Evolutionary conservation across 345 rosid genomes (phyloP).

Genomic region (Eucalyptus curtisii): DNA sequence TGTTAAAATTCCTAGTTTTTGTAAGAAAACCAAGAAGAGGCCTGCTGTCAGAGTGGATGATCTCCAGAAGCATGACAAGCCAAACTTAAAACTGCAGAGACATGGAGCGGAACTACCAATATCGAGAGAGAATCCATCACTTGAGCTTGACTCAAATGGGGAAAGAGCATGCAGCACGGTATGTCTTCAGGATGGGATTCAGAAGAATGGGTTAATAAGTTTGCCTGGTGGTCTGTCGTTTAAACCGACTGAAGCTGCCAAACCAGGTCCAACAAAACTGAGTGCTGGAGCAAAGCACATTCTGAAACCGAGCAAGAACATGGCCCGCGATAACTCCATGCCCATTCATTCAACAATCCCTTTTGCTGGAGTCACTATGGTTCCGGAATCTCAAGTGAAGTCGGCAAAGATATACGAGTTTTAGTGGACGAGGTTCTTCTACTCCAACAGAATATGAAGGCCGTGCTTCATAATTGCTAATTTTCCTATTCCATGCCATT

Average conservation of each 20-base stretch:
- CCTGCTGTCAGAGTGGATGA: slow-evolving; percentile 4
- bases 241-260: slow-evolving; percentile 1
- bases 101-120: not conserved
- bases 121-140: not conserved
- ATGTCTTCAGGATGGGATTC: slow-evolving; percentile 1
- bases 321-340: slow-evolving; percentile 11
- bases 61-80: slow-evolving; percentile 5
- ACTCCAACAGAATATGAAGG: not conserved
- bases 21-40: slow-evolving; percentile 21
- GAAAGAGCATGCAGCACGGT: not conserved
- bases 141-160: not conserved
- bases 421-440: not conserved
- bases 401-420: slow-evolving; percentile 18
- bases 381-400: slow-evolving; percentile 15
- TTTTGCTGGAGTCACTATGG: slow-evolving; percentile 2
- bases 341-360: slow-evolving; percentile 18
- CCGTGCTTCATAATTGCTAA: not conserved
- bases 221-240: slow-evolving; percentile 1
- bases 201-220: not conserved
- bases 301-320: slow-evolving; percentile 11
- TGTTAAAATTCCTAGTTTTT: not conserved
- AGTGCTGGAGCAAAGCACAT: slow-evolving; percentile 35
- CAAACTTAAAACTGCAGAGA: slow-evolving; percentile 14
- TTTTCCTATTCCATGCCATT: not conserved
- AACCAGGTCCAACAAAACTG: slow-evolving; percentile 24